phyloP scores from a whole-genome alignment of 1,284 basidiomycete genomes.

The Tetrapyrgos nigripes region DNA sequence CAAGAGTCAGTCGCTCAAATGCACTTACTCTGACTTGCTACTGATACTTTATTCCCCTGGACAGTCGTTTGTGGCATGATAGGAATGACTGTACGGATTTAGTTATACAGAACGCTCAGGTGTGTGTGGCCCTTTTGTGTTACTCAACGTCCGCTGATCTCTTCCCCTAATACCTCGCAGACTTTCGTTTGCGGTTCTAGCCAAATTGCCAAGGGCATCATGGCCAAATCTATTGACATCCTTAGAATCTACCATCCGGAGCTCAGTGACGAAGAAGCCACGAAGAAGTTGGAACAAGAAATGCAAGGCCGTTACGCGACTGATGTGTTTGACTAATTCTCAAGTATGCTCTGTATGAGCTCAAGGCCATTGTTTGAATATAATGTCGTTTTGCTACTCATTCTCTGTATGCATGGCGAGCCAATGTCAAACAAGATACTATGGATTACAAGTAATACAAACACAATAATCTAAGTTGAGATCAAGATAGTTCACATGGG shows the following conservation, averaged over 20 bases:
- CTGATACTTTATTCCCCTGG: background rate
- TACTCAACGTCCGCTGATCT: background rate
- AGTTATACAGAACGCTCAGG: conserved; percentile 40
- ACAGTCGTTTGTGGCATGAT: conserved; percentile 53
- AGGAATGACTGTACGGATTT: conserved; percentile 39
- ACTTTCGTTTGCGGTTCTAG: conserved; percentile 56
- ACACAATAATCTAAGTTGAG: too few relatives aligned
- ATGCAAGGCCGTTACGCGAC: conserved; percentile 48
- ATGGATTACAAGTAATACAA: too few relatives aligned
- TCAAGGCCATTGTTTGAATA: too few relatives aligned
- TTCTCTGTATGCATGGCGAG: too few relatives aligned
- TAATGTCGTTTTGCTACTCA: too few relatives aligned
- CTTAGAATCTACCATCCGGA: conserved; percentile 35
- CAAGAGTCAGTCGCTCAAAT: conserved; percentile 53
- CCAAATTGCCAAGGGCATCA: conserved; percentile 44
- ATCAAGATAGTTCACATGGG: too few relatives aligned
- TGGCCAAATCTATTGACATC: conserved; percentile 42
- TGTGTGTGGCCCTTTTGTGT: background rate
- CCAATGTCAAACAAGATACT: too few relatives aligned
- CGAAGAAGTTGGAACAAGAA: conserved; percentile 36
- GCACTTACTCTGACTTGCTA: conserved; percentile 1
- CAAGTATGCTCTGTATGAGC: too few relatives aligned
- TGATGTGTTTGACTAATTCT: conserved; percentile 47
- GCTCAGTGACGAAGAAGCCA: conserved; percentile 34
- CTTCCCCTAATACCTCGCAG: conserved; percentile 24